Conservation (phyloP, 768 basidiomycete species). For the Psilocybe sp. region DNA sequence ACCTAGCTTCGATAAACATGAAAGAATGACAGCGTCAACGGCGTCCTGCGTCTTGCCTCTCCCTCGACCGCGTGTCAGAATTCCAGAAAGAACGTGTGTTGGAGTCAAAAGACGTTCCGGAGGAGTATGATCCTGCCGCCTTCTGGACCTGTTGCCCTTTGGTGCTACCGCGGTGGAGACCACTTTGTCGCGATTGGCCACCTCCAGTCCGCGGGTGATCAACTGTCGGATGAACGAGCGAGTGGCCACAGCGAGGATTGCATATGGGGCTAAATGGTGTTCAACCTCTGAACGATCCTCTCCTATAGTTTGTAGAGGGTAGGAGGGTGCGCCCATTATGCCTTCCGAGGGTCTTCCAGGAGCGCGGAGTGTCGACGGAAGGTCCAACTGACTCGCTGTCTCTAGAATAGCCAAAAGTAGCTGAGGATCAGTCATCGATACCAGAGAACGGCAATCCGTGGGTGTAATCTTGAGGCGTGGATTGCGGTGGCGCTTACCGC, state of each 20-base stretch:
- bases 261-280: constrained; percentile 34
- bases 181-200: constrained; percentile 30
- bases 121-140: constrained; percentile 9
- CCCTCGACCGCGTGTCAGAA: constrained; percentile 27
- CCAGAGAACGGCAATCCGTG: constrained; percentile 13
- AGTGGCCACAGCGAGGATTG: constrained; percentile 34
- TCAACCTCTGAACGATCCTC: constrained; percentile 26
- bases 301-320: constrained; percentile 29
- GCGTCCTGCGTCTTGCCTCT: constrained; percentile 10
- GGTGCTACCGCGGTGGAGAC: constrained; percentile 12
- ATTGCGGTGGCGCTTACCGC: background rate
- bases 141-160: constrained; percentile 6
- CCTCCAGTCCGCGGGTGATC: constrained; percentile 34
- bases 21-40: constrained; percentile 22
- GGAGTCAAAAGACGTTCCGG: constrained; percentile 34
- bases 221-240: constrained; percentile 33
- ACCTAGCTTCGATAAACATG: constrained; percentile 29
- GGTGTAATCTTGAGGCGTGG: background rate
- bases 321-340: constrained; percentile 6
- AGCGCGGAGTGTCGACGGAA: constrained; percentile 11
- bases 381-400: constrained; percentile 11
- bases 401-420: constrained; percentile 28
- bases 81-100: constrained; percentile 40
- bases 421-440: constrained; percentile 30
- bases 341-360: constrained; percentile 5